Conservation (phyloP, 305 asterid species). For the Rubia balearica region DNA sequence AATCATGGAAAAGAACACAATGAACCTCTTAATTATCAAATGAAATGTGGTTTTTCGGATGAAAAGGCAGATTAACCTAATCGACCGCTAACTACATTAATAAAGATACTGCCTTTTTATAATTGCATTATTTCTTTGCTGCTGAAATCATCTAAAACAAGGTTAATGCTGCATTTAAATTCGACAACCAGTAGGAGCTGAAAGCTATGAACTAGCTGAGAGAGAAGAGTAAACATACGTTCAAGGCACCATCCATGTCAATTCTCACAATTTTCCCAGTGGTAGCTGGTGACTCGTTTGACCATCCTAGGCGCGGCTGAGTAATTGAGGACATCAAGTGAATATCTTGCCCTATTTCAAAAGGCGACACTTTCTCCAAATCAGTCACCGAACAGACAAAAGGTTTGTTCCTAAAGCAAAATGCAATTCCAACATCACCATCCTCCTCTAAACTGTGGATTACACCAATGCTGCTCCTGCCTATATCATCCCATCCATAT, state of each 20-base stretch:
- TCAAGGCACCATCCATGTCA: conserved; percentile 92
- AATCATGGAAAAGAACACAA: background rate
- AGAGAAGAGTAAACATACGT: conserved; percentile 48
- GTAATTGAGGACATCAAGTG: conserved; percentile 64
- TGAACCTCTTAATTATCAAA: background rate
- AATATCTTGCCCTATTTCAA: conserved; percentile 80
- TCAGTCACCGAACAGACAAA: conserved; percentile 86
- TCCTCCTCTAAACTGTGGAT: conserved; percentile 95
- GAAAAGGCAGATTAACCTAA: background rate
- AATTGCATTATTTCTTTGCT: background rate
- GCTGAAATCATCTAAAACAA: background rate
- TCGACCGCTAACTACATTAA: background rate
- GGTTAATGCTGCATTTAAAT: background rate
- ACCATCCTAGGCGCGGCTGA: conserved; percentile 97
- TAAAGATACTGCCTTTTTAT: background rate
- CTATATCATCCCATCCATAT: conserved; percentile 95
- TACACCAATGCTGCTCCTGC: conserved; percentile 71
- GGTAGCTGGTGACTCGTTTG: conserved; percentile 81
- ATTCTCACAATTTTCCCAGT: conserved; percentile 76
- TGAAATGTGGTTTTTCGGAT: background rate
- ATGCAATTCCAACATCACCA: conserved; percentile 91
- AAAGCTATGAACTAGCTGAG: background rate
- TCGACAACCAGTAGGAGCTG: background rate
- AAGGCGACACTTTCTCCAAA: conserved; percentile 80
- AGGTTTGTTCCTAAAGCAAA: conserved; percentile 89